Percentiles rank a stretch among this genome's conserved stretches.
phyloP scores from a whole-genome alignment of 1,284 basidiomycete species.

The Calocybe gambosa region DNA sequence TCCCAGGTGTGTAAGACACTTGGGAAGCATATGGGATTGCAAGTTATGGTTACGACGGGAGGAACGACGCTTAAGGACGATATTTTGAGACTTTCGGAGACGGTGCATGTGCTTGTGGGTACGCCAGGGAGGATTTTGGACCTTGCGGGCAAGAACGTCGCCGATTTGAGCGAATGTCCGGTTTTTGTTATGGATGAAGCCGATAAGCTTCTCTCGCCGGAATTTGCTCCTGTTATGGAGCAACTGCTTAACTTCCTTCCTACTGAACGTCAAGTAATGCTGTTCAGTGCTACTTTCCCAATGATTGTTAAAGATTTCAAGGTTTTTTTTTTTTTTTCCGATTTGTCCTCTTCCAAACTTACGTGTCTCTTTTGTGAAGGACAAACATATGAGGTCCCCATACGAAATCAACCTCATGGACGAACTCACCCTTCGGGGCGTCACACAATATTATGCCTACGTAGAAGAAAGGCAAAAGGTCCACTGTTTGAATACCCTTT shows the following conservation, averaged over 20 bases:
- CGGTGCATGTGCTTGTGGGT: constrained; percentile 94
- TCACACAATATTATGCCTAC: constrained; percentile 99
- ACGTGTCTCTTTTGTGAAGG: constrained; percentile 44
- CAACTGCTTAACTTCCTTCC: constrained; percentile 87
- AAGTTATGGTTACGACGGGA: constrained; percentile 99
- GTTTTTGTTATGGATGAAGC: constrained; percentile 99
- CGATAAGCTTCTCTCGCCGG: constrained; percentile 95
- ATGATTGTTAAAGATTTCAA: constrained; percentile 99
- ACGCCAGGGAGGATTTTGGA: constrained; percentile 97
- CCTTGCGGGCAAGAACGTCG: constrained; percentile 89
- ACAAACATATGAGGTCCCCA: constrained; percentile 95
- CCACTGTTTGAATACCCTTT: constrained; percentile 96
- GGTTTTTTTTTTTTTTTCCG: constrained; percentile 35
- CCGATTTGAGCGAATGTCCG: constrained; percentile 90
- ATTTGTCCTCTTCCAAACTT: constrained; percentile 3
- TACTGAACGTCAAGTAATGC: constrained; percentile 90
- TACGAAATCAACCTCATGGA: constrained; percentile 99
- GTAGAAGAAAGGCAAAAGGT: constrained; percentile 99
- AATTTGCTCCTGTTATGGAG: constrained; percentile 99
- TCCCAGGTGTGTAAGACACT: constrained; percentile 97
- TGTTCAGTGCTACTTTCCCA: constrained; percentile 98
- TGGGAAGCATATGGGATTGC: constrained; percentile 91
- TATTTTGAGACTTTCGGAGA: constrained; percentile 87
- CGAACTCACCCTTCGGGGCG: constrained; percentile 96
- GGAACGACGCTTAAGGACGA: constrained; percentile 98